Evolutionary conservation across 2,329 filamentous ascomycete genomes (phyloP).

Genomic region (Lasiodiplodia sp.): DNA sequence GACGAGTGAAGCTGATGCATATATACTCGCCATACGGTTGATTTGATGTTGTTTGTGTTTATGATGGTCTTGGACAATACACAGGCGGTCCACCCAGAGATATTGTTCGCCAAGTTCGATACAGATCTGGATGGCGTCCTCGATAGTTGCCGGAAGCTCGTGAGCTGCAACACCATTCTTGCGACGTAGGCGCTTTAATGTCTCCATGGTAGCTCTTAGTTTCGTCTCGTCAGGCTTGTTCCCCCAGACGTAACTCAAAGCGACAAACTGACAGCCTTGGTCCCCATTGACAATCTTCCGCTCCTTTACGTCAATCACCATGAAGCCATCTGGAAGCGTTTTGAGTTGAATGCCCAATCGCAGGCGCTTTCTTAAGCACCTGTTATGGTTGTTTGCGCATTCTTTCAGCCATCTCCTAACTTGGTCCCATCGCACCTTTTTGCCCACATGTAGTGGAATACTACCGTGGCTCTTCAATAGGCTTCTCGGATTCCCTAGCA

Average conservation of each 20-base stretch:
- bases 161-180: background rate
- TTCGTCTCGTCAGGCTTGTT: background rate
- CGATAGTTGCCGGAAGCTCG: background rate
- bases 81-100: constrained; percentile 28
- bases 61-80: constrained; percentile 23
- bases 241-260: constrained; percentile 29
- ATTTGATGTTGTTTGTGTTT: constrained; percentile 3
- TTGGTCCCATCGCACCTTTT: no score
- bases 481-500: no score
- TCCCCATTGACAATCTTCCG: background rate
- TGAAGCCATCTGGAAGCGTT: background rate
- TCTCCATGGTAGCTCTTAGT: background rate
- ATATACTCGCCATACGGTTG: background rate
- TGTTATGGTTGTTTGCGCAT: fast-evolving
- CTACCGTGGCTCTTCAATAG: no score
- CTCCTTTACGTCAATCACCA: constrained; percentile 19
- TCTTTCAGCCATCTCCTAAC: no score
- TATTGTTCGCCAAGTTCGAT: constrained; percentile 6
- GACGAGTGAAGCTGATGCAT: background rate
- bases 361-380: no score
- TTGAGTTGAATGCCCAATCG: no score
- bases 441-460: no score
- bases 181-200: background rate
- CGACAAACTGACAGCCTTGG: background rate
- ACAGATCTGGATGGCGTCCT: constrained; percentile 23